Conservation (phyloP, 495 filamentous ascomycete species). For the Hyaloscypha finlandica region DNA sequence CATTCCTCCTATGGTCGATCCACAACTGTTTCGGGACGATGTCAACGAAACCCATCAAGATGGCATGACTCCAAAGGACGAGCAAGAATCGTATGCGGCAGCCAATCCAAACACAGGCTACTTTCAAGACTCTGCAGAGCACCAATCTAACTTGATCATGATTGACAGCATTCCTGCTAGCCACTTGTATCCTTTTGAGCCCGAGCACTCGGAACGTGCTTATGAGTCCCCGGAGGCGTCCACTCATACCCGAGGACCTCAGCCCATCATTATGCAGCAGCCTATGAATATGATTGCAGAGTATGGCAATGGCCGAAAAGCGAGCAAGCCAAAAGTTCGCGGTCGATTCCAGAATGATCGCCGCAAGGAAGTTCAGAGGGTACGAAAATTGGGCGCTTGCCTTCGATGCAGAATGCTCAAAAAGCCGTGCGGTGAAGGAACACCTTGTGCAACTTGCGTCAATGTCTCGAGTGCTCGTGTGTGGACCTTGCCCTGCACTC, state of each 20-base stretch:
- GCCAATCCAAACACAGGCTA: background rate
- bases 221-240: background rate
- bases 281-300: constrained; percentile 43
- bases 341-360: constrained; percentile 67
- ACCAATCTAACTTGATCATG: background rate
- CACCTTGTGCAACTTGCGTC: constrained; percentile 78
- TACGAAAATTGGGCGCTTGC: constrained; percentile 80
- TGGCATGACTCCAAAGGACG: background rate
- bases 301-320: constrained; percentile 54
- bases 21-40: constrained; percentile 45
- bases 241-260: background rate
- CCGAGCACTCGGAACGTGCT: background rate
- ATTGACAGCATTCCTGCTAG: background rate
- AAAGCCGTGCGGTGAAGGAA: constrained; percentile 80
- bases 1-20: constrained; percentile 48
- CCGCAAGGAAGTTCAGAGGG: constrained; percentile 77
- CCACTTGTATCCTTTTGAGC: background rate
- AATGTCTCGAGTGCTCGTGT: constrained; percentile 76
- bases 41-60: background rate
- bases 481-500: constrained; percentile 79
- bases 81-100: constrained; percentile 5
- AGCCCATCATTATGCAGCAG: background rate
- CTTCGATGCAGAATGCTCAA: constrained; percentile 85
- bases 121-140: background rate
- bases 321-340: constrained; percentile 59